Conservation (phyloP, 2,329 filamentous ascomycete genomes). For the Cladophialophora bantiana region DNA sequence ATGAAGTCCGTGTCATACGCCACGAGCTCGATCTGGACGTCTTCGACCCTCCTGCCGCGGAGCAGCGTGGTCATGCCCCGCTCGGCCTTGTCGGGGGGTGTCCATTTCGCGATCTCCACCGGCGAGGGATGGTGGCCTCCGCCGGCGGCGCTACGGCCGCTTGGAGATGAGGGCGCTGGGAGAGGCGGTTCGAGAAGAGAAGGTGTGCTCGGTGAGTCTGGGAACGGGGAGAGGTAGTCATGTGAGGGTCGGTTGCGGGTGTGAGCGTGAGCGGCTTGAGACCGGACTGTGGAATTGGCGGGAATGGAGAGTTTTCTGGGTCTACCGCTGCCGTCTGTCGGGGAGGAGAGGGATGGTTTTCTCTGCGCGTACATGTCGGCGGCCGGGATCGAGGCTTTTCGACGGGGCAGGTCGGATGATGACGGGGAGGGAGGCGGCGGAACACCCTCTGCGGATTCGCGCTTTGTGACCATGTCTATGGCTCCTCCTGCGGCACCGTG, state of each 20-base stretch:
- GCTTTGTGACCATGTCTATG: background rate
- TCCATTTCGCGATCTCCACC: slow-evolving; percentile 42
- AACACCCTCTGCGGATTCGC: background rate
- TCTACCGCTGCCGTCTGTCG: background rate
- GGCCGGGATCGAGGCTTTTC: slow-evolving; percentile 11
- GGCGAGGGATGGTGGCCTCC: slow-evolving; percentile 4
- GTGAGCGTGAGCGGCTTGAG: background rate
- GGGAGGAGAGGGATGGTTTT: slow-evolving; percentile 5
- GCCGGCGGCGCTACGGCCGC: background rate
- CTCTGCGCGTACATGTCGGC: slow-evolving; percentile 17
- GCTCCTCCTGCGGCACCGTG: background rate
- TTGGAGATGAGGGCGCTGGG: background rate
- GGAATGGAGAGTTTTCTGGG: slow-evolving; percentile 12
- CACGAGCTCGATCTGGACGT: slow-evolving; percentile 65
- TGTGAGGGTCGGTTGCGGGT: background rate
- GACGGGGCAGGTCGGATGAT: background rate
- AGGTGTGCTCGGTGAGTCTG: slow-evolving; percentile 6
- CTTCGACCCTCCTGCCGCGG: slow-evolving; percentile 54
- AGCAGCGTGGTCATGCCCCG: slow-evolving; percentile 58
- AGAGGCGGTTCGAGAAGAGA: slow-evolving; percentile 5
- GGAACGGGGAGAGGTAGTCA: slow-evolving; percentile 16
- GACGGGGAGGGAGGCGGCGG: background rate
- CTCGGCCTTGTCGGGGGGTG: slow-evolving; percentile 45
- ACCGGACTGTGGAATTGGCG: background rate
- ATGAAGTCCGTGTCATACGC: slow-evolving; percentile 66